Base-by-base conservation (phyloP, 2,329 filamentous ascomycete species). In the Pseudocercospora macadamiae region DNA sequence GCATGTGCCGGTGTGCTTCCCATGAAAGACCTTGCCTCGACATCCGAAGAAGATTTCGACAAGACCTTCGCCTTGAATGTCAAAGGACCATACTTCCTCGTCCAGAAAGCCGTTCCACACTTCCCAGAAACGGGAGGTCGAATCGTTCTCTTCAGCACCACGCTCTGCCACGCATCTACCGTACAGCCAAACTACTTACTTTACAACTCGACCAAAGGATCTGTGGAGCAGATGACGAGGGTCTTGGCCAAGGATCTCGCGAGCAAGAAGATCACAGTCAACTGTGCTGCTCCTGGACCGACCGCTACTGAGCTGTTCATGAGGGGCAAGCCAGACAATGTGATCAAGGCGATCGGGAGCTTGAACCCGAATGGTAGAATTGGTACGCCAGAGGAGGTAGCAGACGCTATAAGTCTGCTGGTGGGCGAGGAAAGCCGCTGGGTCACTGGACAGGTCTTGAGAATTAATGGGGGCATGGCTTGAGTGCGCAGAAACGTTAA, bases 221-320 rank as follows among this genome's bases (percentile, higher is more conserved):
- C 84, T 7, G 77, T 87, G 37, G 83, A 87, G 69, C 82, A 86
- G 69, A 80, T 86, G 74, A 79, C 79, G 0, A 78, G 83, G 9
- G 72, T 80, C 2, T 70, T 86, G 60, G 77, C 80, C 44, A 86
- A 85, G 70, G 83, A 85, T 53, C 76, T 86, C 19, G 82, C 76
- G 1, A 64, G 72, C 8, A 80, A 78, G 64, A 79, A 79, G 2
- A 82, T 86, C 68, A 71, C 65, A 10, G 81, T 84, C 10, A 84
- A 85, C 64, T 74, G 74, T 8, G 69, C 84, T 14, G 78, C 81
- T 0, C 82, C 82, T 0, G 82, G 82, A 0, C 83, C 83, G 1
- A 86, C 82, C 0, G 79, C 71, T 0, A 86, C 84, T 0, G 83
- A 84, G 3, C 68, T 86, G 28, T 86, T 86, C 68, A 75, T 79